These are phyloP conservation scores for Plasmodium falciparum DNA, from an alignment of 169 alveolate species.

Conservation along the genomic window DNA sequence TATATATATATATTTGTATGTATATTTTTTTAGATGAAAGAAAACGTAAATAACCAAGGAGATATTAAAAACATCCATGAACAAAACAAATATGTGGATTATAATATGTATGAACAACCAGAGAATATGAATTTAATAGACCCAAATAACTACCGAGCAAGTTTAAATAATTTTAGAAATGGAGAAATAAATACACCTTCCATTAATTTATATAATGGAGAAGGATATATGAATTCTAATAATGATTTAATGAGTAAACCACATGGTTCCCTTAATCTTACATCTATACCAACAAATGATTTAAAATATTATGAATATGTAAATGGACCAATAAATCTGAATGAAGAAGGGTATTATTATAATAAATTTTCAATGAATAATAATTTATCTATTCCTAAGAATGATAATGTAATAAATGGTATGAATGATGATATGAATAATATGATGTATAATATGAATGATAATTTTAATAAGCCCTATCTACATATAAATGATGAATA, in stretches of 20 bases:
- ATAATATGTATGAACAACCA: constrained; percentile 30
- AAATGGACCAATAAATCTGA: constrained; percentile 27
- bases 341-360: constrained; percentile 15
- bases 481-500: constrained; percentile 10
- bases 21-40: constrained; percentile 9
- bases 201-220: constrained; percentile 20
- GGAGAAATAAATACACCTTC: constrained; percentile 54
- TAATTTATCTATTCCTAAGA: neutral
- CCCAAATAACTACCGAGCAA: constrained; percentile 2
- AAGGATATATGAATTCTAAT: constrained; percentile 18
- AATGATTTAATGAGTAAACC: constrained; percentile 18
- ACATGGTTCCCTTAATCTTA: constrained; percentile 23
- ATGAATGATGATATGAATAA: constrained; percentile 19
- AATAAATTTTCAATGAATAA: constrained; percentile 24
- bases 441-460: constrained; percentile 6
- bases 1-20: too few species aligned
- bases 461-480: constrained; percentile 33
- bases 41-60: constrained; percentile 6
- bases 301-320: constrained; percentile 34
- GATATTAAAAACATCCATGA: constrained; percentile 17
- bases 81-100: constrained; percentile 20
- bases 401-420: constrained; percentile 11
- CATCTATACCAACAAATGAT: constrained; percentile 16
- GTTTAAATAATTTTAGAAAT: constrained; percentile 11
- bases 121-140: constrained; percentile 11